These are phyloP conservation scores for Podospora pseudocomata DNA, from an alignment of 495 filamentous ascomycete genomes.

Conservation along the genomic window DNA sequence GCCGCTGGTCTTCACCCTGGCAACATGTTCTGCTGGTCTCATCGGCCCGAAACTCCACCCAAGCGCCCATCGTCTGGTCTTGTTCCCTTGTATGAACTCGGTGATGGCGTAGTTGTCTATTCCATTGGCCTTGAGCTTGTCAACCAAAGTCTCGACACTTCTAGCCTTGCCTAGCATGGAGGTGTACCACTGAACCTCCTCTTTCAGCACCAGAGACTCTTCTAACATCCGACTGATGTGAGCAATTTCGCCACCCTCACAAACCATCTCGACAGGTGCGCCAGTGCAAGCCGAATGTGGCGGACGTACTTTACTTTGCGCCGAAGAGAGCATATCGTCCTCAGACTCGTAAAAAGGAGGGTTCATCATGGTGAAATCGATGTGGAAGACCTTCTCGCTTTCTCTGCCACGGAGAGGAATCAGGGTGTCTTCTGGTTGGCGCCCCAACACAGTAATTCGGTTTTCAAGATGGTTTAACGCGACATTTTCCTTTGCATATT, in stretches of 20 bases:
- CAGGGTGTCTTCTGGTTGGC: constrained; percentile 49
- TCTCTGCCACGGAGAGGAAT: constrained; percentile 52
- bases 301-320: constrained; percentile 59
- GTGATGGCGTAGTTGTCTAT: constrained; percentile 81
- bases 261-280: constrained; percentile 81
- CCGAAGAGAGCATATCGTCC: constrained; percentile 62
- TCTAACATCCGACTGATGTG: constrained; percentile 74
- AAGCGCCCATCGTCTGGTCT: constrained; percentile 81
- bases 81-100: constrained; percentile 72
- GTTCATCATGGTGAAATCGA: constrained; percentile 93
- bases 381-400: constrained; percentile 48
- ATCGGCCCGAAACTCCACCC: constrained; percentile 77
- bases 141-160: constrained; percentile 63
- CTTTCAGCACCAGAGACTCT: constrained; percentile 61
- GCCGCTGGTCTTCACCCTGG: constrained; percentile 50
- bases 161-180: constrained; percentile 83
- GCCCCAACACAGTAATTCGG: constrained; percentile 61
- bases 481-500: constrained; percentile 63
- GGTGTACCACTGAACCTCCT: constrained; percentile 78
- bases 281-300: constrained; percentile 82
- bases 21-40: constrained; percentile 59
- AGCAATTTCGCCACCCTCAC: constrained; percentile 73
- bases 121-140: constrained; percentile 52
- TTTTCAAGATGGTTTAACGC: constrained; percentile 57
- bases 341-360: constrained; percentile 85